Conservation (phyloP, 139 green algal genomes). For the Asterochloris sp. region DNA sequence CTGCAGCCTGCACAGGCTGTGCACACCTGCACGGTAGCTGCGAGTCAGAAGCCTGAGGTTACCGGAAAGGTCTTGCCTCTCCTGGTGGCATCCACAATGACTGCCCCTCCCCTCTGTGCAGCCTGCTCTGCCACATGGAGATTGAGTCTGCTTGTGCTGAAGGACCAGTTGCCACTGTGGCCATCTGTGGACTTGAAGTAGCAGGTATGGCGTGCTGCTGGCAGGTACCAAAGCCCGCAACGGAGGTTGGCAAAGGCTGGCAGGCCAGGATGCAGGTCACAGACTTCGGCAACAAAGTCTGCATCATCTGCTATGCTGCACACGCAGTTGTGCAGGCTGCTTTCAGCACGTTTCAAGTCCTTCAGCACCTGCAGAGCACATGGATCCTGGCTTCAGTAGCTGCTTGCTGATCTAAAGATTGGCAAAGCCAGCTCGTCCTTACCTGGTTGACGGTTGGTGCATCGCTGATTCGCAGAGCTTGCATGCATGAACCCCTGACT, state of each 20-base stretch:
- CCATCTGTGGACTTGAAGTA: constrained; percentile 98
- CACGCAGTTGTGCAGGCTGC: constrained; percentile 75
- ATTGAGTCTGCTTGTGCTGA: constrained; percentile 87
- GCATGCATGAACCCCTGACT: too few relatives aligned
- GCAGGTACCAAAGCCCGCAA: constrained; percentile 84
- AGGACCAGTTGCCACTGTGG: constrained; percentile 83
- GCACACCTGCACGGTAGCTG: not conserved
- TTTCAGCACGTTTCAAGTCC: constrained; percentile 55
- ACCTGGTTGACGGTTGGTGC: too few relatives aligned
- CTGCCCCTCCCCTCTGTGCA: constrained; percentile 46
- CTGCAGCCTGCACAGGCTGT: not conserved
- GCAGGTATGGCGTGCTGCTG: constrained; percentile 44
- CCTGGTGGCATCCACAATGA: constrained; percentile 92
- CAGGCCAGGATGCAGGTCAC: constrained; percentile 43
- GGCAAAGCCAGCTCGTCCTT: not conserved
- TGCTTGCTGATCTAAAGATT: not conserved
- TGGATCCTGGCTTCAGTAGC: constrained; percentile 14
- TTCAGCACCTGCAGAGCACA: constrained; percentile 31
- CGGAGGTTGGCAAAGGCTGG: constrained; percentile 86
- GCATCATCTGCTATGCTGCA: constrained; percentile 64
- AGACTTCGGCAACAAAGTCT: constrained; percentile 66
- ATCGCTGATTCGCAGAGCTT: too few relatives aligned
- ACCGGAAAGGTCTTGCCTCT: constrained; percentile 85
- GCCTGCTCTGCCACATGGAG: constrained; percentile 63
- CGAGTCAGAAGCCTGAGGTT: not conserved